Evolutionary conservation across 352 stramenopile genomes (phyloP), one percentile per base, ranked within the genome.

Genomic region (Phytophthora pisi): DNA sequence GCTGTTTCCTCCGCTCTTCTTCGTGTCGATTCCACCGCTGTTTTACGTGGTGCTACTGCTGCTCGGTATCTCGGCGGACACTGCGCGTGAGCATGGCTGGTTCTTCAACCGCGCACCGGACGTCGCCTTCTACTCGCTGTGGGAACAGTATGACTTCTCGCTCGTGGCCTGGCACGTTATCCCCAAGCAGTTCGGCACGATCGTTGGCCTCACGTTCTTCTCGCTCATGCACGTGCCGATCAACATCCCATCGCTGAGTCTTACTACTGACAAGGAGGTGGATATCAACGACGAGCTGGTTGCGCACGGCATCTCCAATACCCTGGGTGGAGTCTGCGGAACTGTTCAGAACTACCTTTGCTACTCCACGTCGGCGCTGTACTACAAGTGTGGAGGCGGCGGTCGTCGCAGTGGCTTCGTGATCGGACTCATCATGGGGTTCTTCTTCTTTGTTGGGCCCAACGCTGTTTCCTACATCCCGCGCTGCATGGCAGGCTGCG

Each of bases 211-310:
- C 40, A 92, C 88, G 13, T 79, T 97, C 46, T 99, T 98, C 74
- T 97, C 89, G 50, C 79, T 98, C 45, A 97, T 98, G 82, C 92
- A 98, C 73, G 96, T 98, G 38, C 96, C 96, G 0, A 98, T 99
- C 57, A 98, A 98, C 66, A 98, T 98, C 65, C 95, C 96, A 51
- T 95, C 87, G 10, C 72, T 97, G 28, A 90, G 84, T 64, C 75
- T 96, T 45, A 93, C 88, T 4, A 94, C 82, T 1, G 85, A 88
- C 68, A 82, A 84, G 36, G 93, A 98, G 68, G 82, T 85, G 51
- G 91, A 98, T 71, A 98, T 98, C 64, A 98, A 98, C 65, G 80
- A 89, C 24, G 95, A 98, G 63, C 81, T 98, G 13, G 84, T 97
- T 4, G 90, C 91, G 15, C 95, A 98, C 66, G 95, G 95, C 28